Percentiles rank a stretch among this genome's conserved stretches.
Conservation (phyloP, 257 asterid genomes). For the Nicotiana obtusifolia region DNA sequence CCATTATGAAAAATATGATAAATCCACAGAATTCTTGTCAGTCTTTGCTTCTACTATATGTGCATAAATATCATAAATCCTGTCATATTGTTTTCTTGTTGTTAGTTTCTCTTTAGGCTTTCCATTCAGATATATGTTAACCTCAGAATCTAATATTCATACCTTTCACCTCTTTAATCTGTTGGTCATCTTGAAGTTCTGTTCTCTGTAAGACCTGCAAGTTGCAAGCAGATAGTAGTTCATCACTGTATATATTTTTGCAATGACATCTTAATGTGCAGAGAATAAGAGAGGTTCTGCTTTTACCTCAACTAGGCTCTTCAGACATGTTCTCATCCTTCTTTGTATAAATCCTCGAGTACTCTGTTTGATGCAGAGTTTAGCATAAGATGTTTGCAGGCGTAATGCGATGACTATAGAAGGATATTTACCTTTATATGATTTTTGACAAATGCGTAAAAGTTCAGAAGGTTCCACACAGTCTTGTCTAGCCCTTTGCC, state of each 20-base stretch:
- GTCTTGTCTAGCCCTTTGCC: constrained; percentile 82
- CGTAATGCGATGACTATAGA: constrained; percentile 17
- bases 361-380: constrained; percentile 43
- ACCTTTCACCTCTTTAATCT: constrained; percentile 33
- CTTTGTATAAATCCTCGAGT: constrained; percentile 76
- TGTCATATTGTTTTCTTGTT: not conserved
- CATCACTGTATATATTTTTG: constrained; percentile 4
- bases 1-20: not conserved
- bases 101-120: not conserved
- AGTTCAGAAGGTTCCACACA: constrained; percentile 83
- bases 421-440: constrained; percentile 68
- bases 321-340: constrained; percentile 71
- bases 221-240: constrained; percentile 6
- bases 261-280: not conserved
- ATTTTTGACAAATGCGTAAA: constrained; percentile 61
- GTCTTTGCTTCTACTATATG: not conserved
- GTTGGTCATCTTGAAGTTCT: constrained; percentile 37
- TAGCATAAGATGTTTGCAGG: constrained; percentile 15
- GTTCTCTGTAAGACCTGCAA: constrained; percentile 47
- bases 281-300: not conserved
- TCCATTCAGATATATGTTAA: not conserved
- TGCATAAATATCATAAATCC: not conserved
- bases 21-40: not conserved
- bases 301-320: constrained; percentile 64
- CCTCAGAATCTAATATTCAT: constrained; percentile 1